Evolutionary conservation across 257 asterid species (phyloP), one percentile per base, ranked within the genome.

Genomic region (Solanum piurae): DNA sequence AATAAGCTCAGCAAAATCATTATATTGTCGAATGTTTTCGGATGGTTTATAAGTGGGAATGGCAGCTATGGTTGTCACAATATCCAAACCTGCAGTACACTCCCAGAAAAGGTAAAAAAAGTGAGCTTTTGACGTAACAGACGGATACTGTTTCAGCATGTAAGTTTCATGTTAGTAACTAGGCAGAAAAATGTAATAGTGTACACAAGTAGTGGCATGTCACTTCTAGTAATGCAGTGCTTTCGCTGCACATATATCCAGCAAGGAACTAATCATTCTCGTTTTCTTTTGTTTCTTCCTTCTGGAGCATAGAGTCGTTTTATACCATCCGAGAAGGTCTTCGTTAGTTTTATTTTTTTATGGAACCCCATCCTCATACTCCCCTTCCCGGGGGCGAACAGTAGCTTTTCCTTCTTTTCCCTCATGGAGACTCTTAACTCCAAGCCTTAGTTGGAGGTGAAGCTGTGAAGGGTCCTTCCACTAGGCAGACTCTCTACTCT

Each of bases 21-120:
- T 95, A 90, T 96, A 95, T 83, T 95, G 98, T 29, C 91, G 89
- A 87, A 96, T 93, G 11, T 94, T 94, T 82, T 94, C 94, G 0
- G 92, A 92, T 55, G 99, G 98, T 90, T 92, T 96, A 72, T 92
- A 94, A 0, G 98, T 95, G 2, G 99, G 96, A 18, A 91, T 93
- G 52, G 98, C 58, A 83, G 97, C 98, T 86, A 96, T 93, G 20
- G 84, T 87, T 14, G 94, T 93, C 90, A 95, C 98, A n/a, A 94
- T 93, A 85, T 95, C 98, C 94, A 96, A 21, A 60, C 98, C 99
- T 96, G 92, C 34, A 83, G 69, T 31, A 82, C 0, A 46, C 1
- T 16, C 3, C 44, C 16, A 49, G 10, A 14, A 79, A 27, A 3
- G 20, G 14, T 0, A 5, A 5, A 9, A 44, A 42, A 16, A 44